Evolutionary conservation across 768 basidiomycete species (phyloP).

Genomic region (Russula foetens): DNA sequence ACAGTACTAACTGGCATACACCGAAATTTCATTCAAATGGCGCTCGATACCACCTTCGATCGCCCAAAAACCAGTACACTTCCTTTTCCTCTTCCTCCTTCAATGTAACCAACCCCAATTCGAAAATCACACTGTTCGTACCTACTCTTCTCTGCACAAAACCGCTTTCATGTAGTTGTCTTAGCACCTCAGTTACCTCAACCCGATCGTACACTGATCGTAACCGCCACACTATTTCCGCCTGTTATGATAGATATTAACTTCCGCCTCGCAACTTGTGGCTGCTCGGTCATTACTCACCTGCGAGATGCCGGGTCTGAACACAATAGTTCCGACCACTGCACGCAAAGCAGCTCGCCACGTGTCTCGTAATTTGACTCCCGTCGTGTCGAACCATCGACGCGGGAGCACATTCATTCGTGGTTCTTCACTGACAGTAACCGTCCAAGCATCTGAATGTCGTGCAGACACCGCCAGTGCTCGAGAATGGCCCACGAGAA

Average conservation of each 20-base stretch:
- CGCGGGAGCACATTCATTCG: slow-evolving; percentile 49
- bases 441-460: slow-evolving; percentile 47
- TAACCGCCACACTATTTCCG: slow-evolving; percentile 64
- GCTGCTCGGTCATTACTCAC: slow-evolving; percentile 31
- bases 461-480: slow-evolving; percentile 49
- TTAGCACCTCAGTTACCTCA: slow-evolving; percentile 58
- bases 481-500: slow-evolving; percentile 58
- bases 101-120: slow-evolving; percentile 26
- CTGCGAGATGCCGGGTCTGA: slow-evolving; percentile 68
- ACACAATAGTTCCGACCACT: slow-evolving; percentile 55
- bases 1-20: too few relatives aligned
- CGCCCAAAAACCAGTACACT: slow-evolving; percentile 51
- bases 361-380: slow-evolving; percentile 46
- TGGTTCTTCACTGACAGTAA: slow-evolving; percentile 40
- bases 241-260: slow-evolving; percentile 31
- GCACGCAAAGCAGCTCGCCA: slow-evolving; percentile 71
- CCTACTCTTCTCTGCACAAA: slow-evolving; percentile 33
- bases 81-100: slow-evolving; percentile 45
- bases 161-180: slow-evolving; percentile 44
- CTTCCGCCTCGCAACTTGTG: not conserved
- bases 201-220: slow-evolving; percentile 67
- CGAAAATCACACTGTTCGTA: slow-evolving; percentile 16
- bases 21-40: not conserved
- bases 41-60: slow-evolving; percentile 59
- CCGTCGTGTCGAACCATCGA: slow-evolving; percentile 72